phyloP scores from a whole-genome alignment of 1,284 basidiomycete genomes.

The Vanrija sp. region DNA sequence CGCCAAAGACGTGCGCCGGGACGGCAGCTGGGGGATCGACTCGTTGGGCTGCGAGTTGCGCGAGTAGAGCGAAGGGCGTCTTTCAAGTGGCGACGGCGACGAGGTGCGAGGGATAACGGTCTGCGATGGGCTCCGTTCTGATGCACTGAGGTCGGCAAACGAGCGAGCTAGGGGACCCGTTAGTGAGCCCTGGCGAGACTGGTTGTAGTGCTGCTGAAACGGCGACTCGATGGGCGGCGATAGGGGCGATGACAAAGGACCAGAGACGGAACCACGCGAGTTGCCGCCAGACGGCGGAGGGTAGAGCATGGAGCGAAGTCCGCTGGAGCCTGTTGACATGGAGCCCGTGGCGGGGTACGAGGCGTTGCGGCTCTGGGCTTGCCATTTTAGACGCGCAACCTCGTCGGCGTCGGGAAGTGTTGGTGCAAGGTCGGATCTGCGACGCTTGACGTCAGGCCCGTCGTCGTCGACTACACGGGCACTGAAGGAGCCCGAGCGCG shows the following conservation, averaged over 20 bases:
- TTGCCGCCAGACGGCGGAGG: slow-evolving; percentile 24
- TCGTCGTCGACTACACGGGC: slow-evolving; percentile 16
- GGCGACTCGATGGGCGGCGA: slow-evolving; percentile 10
- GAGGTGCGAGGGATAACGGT: slow-evolving; percentile 4
- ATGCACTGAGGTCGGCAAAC: slow-evolving; percentile 37
- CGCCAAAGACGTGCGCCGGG: neutral
- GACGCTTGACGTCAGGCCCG: slow-evolving; percentile 35
- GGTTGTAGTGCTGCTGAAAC: slow-evolving; percentile 3
- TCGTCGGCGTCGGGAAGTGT: slow-evolving; percentile 37
- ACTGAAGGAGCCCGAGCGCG: slow-evolving; percentile 6
- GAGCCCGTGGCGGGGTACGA: slow-evolving; percentile 30
- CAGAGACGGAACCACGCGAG: slow-evolving; percentile 25
- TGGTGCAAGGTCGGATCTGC: slow-evolving; percentile 36
- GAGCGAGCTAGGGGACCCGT: slow-evolving; percentile 36
- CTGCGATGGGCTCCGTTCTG: slow-evolving; percentile 15
- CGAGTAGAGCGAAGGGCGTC: slow-evolving; percentile 18
- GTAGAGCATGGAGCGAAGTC: slow-evolving; percentile 23
- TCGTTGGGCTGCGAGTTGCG: slow-evolving; percentile 7
- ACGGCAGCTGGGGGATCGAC: slow-evolving; percentile 5
- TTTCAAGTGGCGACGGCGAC: slow-evolving; percentile 13
- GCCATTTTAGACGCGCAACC: slow-evolving; percentile 37
- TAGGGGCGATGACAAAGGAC: slow-evolving; percentile 14
- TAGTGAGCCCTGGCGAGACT: slow-evolving; percentile 31
- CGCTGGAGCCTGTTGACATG: slow-evolving; percentile 7
- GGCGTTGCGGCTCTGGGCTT: slow-evolving; percentile 41